Percentiles rank a stretch among this genome's conserved stretches.
These are phyloP conservation scores for Aspergillus bridgeri DNA, from an alignment of 495 filamentous ascomycete species.

Conservation along the genomic window DNA sequence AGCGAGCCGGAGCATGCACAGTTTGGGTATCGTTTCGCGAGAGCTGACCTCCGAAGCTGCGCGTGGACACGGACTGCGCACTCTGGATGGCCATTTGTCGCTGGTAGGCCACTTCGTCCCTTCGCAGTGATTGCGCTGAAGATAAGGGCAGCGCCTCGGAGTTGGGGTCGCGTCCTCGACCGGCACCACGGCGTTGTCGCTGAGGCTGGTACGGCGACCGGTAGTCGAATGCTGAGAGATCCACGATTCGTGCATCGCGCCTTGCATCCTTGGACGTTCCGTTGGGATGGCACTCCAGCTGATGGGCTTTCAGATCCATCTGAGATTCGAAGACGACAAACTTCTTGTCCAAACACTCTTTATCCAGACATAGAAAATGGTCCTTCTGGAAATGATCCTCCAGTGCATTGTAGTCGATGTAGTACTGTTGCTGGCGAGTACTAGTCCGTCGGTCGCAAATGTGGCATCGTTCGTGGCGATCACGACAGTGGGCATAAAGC, in stretches of 20 bases:
- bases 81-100: constrained; percentile 88
- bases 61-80: constrained; percentile 69
- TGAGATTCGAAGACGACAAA: constrained; percentile 96
- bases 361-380: constrained; percentile 81
- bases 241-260: constrained; percentile 80
- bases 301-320: constrained; percentile 88
- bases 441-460: constrained; percentile 78
- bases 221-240: constrained; percentile 81
- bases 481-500: constrained; percentile 85
- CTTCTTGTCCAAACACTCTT: constrained; percentile 92
- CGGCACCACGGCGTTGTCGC: constrained; percentile 55
- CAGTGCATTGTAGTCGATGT: constrained; percentile 76
- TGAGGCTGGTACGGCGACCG: constrained; percentile 67
- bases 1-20: constrained; percentile 42
- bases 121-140: constrained; percentile 74
- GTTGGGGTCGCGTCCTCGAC: constrained; percentile 72
- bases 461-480: constrained; percentile 91
- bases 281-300: constrained; percentile 71
- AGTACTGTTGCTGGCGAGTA: constrained; percentile 79
- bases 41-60: constrained; percentile 80
- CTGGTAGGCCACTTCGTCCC: constrained; percentile 91
- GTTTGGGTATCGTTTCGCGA: constrained; percentile 51
- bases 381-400: constrained; percentile 82
- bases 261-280: constrained; percentile 78
- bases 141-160: constrained; percentile 73